Evolutionary conservation across 2,329 filamentous ascomycete genomes (phyloP).

Genomic region (Penicillium concentricum): DNA sequence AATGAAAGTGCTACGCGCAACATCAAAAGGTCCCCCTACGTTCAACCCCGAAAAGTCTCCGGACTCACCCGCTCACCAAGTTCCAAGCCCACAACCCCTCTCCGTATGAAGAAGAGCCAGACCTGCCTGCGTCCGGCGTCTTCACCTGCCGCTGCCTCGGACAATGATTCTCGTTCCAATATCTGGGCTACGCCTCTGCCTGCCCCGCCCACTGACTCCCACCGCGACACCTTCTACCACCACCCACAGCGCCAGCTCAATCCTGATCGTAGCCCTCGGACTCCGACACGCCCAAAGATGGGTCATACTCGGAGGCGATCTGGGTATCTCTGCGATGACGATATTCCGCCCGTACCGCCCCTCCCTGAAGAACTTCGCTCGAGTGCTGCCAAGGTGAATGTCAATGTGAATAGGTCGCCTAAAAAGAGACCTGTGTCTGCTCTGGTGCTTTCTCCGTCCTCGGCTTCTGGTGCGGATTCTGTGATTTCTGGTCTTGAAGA

Average conservation of each 20-base stretch:
- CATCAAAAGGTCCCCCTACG: constrained; percentile 19
- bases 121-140: constrained; percentile 17
- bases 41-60: constrained; percentile 19
- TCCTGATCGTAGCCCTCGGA: constrained; percentile 19
- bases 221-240: constrained; percentile 17
- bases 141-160: neutral
- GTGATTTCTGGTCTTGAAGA: constrained; percentile 18
- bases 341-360: constrained; percentile 43
- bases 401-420: constrained; percentile 23
- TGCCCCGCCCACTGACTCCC: constrained; percentile 10
- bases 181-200: constrained; percentile 13
- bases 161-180: neutral
- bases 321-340: constrained; percentile 23
- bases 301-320: constrained; percentile 14
- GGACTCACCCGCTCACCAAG: constrained; percentile 22
- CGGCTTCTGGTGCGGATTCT: constrained; percentile 5
- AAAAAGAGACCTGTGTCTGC: constrained; percentile 19
- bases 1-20: neutral
- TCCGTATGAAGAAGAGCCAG: constrained; percentile 26
- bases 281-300: constrained; percentile 17
- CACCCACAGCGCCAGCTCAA: constrained; percentile 24
- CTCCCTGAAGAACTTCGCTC: constrained; percentile 35
- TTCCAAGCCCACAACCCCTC: constrained; percentile 18
- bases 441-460: constrained; percentile 4
- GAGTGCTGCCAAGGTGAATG: constrained; percentile 29